phyloP scores from a whole-genome alignment of 495 filamentous ascomycete genomes.

The Podospora anserina region DNA sequence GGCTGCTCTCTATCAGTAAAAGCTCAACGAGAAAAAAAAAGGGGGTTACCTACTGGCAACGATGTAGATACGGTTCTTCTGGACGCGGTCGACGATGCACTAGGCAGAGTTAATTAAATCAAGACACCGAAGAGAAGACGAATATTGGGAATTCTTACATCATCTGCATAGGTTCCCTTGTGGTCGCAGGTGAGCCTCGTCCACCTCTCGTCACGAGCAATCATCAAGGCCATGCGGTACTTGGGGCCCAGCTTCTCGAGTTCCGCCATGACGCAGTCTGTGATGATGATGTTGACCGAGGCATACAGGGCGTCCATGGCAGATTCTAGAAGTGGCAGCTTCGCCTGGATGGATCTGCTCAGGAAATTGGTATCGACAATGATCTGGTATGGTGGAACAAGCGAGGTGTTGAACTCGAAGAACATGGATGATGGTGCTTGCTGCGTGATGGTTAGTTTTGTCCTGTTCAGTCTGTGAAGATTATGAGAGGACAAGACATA shows the following conservation, averaged over 20 bases:
- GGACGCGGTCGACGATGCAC: conserved; percentile 84
- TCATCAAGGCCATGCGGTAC: conserved; percentile 80
- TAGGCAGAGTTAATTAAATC: conserved; percentile 14
- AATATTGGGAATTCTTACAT: conserved; percentile 39
- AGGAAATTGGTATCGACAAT: conserved; percentile 85
- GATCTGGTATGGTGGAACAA: conserved; percentile 58
- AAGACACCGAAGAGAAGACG: not conserved
- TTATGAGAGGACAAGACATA: conserved; percentile 27
- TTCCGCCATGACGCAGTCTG: conserved; percentile 60
- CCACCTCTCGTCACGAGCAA: conserved; percentile 86
- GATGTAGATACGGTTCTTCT: conserved; percentile 75
- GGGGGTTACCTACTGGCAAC: conserved; percentile 51
- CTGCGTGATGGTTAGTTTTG: conserved; percentile 29
- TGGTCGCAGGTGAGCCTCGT: conserved; percentile 82
- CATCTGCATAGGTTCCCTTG: conserved; percentile 90
- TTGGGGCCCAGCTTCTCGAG: conserved; percentile 88
- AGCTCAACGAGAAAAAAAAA: not conserved
- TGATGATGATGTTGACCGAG: conserved; percentile 66
- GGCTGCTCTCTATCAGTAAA: conserved; percentile 41
- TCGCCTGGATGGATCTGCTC: conserved; percentile 82
- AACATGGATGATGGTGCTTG: conserved; percentile 85
- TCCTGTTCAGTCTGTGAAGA: conserved; percentile 28
- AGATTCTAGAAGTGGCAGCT: conserved; percentile 78
- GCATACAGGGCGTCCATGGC: conserved; percentile 74
- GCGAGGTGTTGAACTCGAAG: conserved; percentile 89